Conservation (phyloP, 768 basidiomycete genomes). For the Cantharellus cinnabarinus region DNA sequence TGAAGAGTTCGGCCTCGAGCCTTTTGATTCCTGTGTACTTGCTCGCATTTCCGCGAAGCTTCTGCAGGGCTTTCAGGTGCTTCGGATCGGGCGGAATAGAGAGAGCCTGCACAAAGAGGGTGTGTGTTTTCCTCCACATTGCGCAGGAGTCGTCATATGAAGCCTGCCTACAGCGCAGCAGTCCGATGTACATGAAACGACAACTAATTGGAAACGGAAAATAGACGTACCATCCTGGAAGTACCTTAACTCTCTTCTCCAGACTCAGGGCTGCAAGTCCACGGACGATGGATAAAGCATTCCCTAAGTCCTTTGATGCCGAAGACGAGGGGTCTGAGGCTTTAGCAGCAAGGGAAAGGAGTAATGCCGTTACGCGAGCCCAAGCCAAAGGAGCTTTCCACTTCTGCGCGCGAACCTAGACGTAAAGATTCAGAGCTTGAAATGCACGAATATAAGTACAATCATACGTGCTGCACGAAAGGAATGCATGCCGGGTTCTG, state of each 20-base stretch:
- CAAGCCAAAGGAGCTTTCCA: slow-evolving; percentile 35
- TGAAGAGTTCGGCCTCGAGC: slow-evolving; percentile 35
- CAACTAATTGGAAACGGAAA: slow-evolving; percentile 8
- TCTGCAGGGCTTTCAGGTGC: slow-evolving; percentile 34
- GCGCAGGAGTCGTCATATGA: slow-evolving; percentile 1
- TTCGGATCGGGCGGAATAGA: slow-evolving; percentile 27
- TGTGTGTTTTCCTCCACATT: slow-evolving; percentile 45
- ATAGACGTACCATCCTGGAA: slow-evolving; percentile 13
- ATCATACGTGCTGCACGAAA: slow-evolving; percentile 33
- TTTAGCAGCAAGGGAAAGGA: slow-evolving; percentile 33
- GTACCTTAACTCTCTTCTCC: slow-evolving; percentile 30
- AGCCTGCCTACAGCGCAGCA: slow-evolving; percentile 9
- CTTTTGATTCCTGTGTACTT: slow-evolving; percentile 8
- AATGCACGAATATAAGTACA: background rate
- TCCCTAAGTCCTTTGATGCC: slow-evolving; percentile 16
- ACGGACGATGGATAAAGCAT: slow-evolving; percentile 35
- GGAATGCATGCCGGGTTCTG: slow-evolving; percentile 51
- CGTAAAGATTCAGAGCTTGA: background rate
- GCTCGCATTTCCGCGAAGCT: slow-evolving; percentile 22
- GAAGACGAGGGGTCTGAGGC: slow-evolving; percentile 11
- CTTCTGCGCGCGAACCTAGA: slow-evolving; percentile 17
- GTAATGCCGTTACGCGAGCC: slow-evolving; percentile 18
- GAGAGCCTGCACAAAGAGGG: slow-evolving; percentile 40
- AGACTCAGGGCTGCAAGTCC: slow-evolving; percentile 57
- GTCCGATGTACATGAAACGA: slow-evolving; percentile 7